Percentiles rank a stretch among this genome's conserved stretches.
Conservation (phyloP, 1,284 basidiomycete species). For the Cystobasidium pallidum region DNA sequence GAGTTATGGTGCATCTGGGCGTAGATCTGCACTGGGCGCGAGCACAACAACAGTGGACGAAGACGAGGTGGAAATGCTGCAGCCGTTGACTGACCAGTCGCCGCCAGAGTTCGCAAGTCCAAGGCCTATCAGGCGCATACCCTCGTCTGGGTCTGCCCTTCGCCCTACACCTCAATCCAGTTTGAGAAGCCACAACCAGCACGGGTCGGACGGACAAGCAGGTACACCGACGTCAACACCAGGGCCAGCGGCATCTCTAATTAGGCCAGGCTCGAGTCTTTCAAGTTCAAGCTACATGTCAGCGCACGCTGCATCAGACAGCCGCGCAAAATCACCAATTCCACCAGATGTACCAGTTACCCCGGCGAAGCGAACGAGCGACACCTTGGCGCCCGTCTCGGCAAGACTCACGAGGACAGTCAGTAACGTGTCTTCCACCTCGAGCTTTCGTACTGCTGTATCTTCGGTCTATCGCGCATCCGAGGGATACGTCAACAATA, state of each 20-base stretch:
- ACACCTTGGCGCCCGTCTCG: background rate
- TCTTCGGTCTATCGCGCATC: background rate
- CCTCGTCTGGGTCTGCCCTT: conserved; percentile 17
- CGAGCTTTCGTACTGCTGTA: background rate
- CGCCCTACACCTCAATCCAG: conserved; percentile 13
- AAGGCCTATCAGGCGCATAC: conserved; percentile 17
- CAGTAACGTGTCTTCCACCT: conserved; percentile 33
- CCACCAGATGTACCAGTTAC: conserved; percentile 24
- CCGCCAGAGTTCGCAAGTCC: conserved; percentile 28
- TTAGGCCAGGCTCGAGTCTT: conserved; percentile 34
- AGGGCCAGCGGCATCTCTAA: conserved; percentile 27
- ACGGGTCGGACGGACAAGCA: background rate
- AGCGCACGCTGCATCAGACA: conserved; percentile 20
- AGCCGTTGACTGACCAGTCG: conserved; percentile 23
- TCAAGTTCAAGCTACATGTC: conserved; percentile 43
- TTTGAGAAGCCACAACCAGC: conserved; percentile 14
- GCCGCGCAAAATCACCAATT: conserved; percentile 24
- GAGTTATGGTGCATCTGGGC: conserved; percentile 25
- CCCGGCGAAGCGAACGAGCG: conserved; percentile 23
- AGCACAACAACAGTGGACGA: conserved; percentile 5
- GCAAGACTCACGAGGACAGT: conserved; percentile 10
- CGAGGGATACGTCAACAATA: background rate
- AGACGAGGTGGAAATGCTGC: conserved; percentile 32
- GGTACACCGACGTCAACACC: conserved; percentile 38
- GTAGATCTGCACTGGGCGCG: conserved; percentile 18